Base-by-base conservation (phyloP, 2,329 filamentous ascomycete genomes). In the Alternaria incomplexa region DNA sequence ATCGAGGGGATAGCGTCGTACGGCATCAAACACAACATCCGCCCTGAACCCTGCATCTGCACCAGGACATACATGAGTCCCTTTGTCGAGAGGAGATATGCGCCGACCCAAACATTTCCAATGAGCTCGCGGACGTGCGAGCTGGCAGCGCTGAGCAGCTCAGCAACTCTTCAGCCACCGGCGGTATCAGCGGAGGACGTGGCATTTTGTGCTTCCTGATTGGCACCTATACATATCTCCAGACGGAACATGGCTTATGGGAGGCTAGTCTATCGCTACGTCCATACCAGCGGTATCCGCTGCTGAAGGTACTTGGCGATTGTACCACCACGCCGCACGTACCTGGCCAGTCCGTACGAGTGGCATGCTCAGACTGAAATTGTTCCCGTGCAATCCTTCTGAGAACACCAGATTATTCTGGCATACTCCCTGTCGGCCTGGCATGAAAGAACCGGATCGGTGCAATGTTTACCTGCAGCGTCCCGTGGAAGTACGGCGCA, bases 1-100 rank as follows among this genome's bases (percentile, higher is more conserved):
- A 74, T 80, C 75, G 76, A 79, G 73, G 75, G 68, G 70, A 64
- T 63, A 45, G 57, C 63, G 77, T 79, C 70, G 61, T 73, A 79
- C 73, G 26, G 68, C 71, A 63, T 77, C 76, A 76, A 79, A 77
- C 75, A 70, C 67, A 69, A 64, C 58, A 70, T 62, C 67, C 69
- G 71, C 72, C 15, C 17, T 71, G 62, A 71, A 72, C 72, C 72
- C 69, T 79, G 74, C 68, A 70, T 68, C 44, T 57, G 56, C 25
- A 61, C 66, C 58, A 47, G 65, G 54, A 55, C 50, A 40, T 66
- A 51, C 62, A 46, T 51, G 45, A 55, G 50, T 45, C 45, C 61
- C 68, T 72, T 71, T 68, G 60, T 67, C 43, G 47, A 57, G 46
- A 25, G 28, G 20, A 11, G 4, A 30, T 17, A 48, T 63, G 44